Evolutionary conservation across 495 filamentous ascomycete species (phyloP), one percentile per base, ranked within the genome.

Genomic region (Penicillium maclennaniae): DNA sequence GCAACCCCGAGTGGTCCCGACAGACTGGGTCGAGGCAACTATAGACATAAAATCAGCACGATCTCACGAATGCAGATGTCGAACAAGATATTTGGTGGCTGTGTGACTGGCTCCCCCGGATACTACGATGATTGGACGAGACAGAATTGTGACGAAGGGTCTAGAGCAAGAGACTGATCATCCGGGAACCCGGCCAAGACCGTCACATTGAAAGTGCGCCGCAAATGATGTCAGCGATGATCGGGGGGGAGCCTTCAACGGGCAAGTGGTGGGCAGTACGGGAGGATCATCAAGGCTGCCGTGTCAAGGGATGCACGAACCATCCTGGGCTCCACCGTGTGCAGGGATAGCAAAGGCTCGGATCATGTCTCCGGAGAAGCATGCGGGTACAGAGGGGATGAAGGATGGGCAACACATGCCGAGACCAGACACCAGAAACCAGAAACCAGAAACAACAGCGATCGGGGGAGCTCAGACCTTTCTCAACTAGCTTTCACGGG

Each of bases 401-500:
- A 14, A 44, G 34, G 45, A 38, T 42, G 1, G 31, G 31, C 31
- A 34, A 34, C 9, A 34, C 31, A 34, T 12, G 31, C 31, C 31
- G 31, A 34, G 10, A 23, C 23, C 23, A 23, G 23, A 23, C 5
- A 23, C 23, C 23, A 14, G 31, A 34, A 34, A 23, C 23, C 23
- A 23, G 31, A 14, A 34, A 34, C 10, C n/a, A n/a, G n/a, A n/a
- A n/a, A n/a, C n/a, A n/a, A 12, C 27, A 31, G 27, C 31, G 31
- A 34, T 34, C 31, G 31, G 53, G 53, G 41, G 48, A 49, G 31
- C 47, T 50, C 45, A 61, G 58, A 58, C 55, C 59, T 55, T 57
- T 50, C 53, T 56, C 53, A 60, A 45, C 49, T 54, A 61, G 63
- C 54, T 55, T 58, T 40, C 53, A 59, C 47, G n/a, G 38, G n/a